These are phyloP conservation scores for Filobasidium wieringae DNA, from an alignment of 768 basidiomycete species.

Conservation along the genomic window DNA sequence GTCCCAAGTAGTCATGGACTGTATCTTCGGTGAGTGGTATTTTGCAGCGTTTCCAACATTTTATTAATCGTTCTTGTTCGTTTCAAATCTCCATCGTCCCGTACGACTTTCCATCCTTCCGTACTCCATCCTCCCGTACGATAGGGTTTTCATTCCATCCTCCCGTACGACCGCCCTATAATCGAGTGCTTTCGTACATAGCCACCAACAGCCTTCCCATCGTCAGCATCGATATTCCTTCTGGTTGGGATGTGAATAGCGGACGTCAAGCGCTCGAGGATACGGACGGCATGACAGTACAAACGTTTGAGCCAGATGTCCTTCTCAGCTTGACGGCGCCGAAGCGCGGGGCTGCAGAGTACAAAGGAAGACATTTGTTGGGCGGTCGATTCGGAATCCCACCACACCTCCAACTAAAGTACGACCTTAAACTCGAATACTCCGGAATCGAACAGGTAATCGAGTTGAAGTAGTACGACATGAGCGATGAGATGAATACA, in stretches of 20 bases:
- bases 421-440: no score
- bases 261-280: conserved; percentile 44
- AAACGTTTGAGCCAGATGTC: conserved; percentile 60
- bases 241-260: conserved; percentile 86
- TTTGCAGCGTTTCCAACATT: no score
- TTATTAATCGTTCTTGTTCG: neutral
- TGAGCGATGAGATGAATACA: no score
- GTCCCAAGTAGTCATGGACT: conserved; percentile 74
- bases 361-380: conserved; percentile 72
- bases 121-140: no score
- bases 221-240: conserved; percentile 89
- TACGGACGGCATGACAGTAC: conserved; percentile 31
- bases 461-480: no score
- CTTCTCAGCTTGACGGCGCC: conserved; percentile 88
- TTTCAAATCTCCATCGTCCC: neutral
- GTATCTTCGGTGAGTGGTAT: conserved; percentile 70
- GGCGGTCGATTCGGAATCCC: conserved; percentile 93
- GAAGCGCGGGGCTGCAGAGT: conserved; percentile 69
- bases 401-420: no score
- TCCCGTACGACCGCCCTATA: conserved; percentile 80
- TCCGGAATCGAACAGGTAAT: no score
- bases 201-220: conserved; percentile 51
- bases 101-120: no score
- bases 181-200: conserved; percentile 56
- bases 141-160: conserved; percentile 82